Percentiles rank a stretch among this genome's conserved stretches.
phyloP scores from a whole-genome alignment of 805 yeast species.

The Tetrapisispora iriomotensis region DNA sequence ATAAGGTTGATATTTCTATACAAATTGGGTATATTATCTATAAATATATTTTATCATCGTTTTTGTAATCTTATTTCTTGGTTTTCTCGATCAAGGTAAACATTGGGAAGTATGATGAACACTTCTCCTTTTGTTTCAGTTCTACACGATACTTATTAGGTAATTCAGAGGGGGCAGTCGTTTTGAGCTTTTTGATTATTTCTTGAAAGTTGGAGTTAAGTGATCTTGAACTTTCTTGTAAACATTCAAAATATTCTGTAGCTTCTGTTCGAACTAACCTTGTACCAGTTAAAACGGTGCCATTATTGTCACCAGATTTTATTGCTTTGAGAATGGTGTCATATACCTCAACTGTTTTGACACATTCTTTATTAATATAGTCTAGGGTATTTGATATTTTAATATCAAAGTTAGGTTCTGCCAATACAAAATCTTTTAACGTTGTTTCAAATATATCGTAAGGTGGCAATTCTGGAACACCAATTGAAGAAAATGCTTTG shows the following conservation, averaged over 20 bases:
- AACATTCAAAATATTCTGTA: slow-evolving; percentile 23
- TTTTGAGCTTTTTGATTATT: slow-evolving; percentile 5
- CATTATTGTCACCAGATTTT: slow-evolving; percentile 16
- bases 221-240: slow-evolving; percentile 11
- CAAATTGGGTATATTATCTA: too few relatives aligned
- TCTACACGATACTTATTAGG: slow-evolving; percentile 1
- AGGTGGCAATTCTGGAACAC: slow-evolving; percentile 59
- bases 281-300: slow-evolving; percentile 18
- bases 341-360: slow-evolving; percentile 9
- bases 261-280: slow-evolving; percentile 25
- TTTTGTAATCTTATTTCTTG: not conserved
- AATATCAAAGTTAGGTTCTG: slow-evolving; percentile 12
- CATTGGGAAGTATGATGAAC: slow-evolving; percentile 18
- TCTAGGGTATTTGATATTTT: slow-evolving; percentile 12
- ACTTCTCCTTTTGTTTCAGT: slow-evolving; percentile 4
- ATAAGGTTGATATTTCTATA: too few relatives aligned
- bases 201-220: slow-evolving; percentile 9
- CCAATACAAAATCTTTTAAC: slow-evolving; percentile 13
- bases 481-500: slow-evolving; percentile 73
- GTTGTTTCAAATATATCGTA: slow-evolving; percentile 26
- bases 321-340: slow-evolving; percentile 13
- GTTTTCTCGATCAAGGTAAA: slow-evolving; percentile 6
- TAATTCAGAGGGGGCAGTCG: not conserved
- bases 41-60: too few relatives aligned
- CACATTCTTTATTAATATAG: slow-evolving; percentile 14